phyloP scores from a whole-genome alignment of 148 eudicot genomes.

The Rhododendron griersonianum region DNA sequence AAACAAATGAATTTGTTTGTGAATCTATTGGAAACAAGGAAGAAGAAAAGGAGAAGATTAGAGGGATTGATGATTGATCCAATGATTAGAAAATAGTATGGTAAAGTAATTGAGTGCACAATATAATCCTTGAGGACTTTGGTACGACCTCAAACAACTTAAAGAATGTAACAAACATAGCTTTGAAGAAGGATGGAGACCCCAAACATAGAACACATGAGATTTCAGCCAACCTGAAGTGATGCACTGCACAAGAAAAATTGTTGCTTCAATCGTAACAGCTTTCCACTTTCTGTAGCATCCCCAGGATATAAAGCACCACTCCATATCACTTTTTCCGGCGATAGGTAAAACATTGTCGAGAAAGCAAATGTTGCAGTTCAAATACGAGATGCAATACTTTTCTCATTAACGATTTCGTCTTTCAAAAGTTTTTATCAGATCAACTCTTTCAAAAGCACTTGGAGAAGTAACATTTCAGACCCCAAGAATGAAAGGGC shows the following conservation, averaged over 20 bases:
- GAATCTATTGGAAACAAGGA: too few species aligned
- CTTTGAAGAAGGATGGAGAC: background rate
- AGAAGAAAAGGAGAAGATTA: too few species aligned
- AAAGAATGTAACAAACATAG: background rate
- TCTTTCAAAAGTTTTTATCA: background rate
- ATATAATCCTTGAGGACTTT: conserved; percentile 5
- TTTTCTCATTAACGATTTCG: background rate
- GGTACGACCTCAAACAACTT: background rate
- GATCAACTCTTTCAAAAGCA: background rate
- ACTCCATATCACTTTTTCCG: background rate
- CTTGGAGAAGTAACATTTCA: background rate
- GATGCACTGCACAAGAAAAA: conserved; percentile 98
- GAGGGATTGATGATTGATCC: conserved; percentile 12
- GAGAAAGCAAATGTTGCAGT: background rate
- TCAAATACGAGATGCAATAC: background rate
- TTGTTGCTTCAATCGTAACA: conserved; percentile 89
- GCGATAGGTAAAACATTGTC: background rate
- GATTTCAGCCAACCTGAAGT: conserved; percentile 60
- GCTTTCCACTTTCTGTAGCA: conserved; percentile 86
- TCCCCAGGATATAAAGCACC: conserved; percentile 81
- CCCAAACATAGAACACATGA: background rate
- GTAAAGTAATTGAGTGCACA: background rate
- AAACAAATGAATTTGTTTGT: too few species aligned
- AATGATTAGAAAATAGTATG: conserved; percentile 6
- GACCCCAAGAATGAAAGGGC: background rate